Percentiles rank a stretch among this genome's conserved stretches.
Evolutionary conservation across 768 basidiomycete genomes (phyloP).

Genomic region (Floccularia luteovirens): DNA sequence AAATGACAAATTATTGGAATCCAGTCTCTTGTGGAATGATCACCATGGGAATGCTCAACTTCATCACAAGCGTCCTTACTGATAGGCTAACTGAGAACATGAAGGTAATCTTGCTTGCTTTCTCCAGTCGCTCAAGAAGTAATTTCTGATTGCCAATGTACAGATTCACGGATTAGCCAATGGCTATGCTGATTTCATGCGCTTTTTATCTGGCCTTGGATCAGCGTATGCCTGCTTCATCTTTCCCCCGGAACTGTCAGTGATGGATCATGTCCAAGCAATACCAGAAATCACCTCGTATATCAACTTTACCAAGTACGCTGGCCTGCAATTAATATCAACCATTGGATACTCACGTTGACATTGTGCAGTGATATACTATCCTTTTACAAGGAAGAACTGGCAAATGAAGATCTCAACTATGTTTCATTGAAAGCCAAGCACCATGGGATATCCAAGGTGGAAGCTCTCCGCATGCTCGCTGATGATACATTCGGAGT

Average conservation of each 20-base stretch:
- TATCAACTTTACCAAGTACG: background rate
- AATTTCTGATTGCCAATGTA: background rate
- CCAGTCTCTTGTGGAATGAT: slow-evolving; percentile 19
- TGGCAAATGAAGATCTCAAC: background rate
- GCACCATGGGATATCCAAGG: background rate
- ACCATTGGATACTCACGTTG: background rate
- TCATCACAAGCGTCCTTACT: slow-evolving; percentile 18
- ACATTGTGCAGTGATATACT: slow-evolving; percentile 1
- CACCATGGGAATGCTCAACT: slow-evolving; percentile 18
- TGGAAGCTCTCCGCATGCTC: background rate
- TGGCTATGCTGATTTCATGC: background rate
- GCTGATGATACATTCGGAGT: background rate
- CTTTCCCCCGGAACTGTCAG: background rate
- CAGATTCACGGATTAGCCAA: too few relatives aligned
- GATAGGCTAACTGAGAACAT: slow-evolving; percentile 20
- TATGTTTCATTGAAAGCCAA: background rate
- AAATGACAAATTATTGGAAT: slow-evolving; percentile 14
- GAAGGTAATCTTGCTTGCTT: slow-evolving; percentile 13
- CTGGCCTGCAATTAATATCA: background rate
- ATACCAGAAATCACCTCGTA: background rate
- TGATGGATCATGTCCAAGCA: background rate
- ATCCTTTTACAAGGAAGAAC: slow-evolving; percentile 3
- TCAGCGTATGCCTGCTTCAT: background rate
- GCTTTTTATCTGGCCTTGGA: background rate
- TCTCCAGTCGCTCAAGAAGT: background rate